Evolutionary conservation across 495 filamentous ascomycete species (phyloP), one percentile per base, ranked within the genome.

Genomic region (Talaromyces borbonicus): DNA sequence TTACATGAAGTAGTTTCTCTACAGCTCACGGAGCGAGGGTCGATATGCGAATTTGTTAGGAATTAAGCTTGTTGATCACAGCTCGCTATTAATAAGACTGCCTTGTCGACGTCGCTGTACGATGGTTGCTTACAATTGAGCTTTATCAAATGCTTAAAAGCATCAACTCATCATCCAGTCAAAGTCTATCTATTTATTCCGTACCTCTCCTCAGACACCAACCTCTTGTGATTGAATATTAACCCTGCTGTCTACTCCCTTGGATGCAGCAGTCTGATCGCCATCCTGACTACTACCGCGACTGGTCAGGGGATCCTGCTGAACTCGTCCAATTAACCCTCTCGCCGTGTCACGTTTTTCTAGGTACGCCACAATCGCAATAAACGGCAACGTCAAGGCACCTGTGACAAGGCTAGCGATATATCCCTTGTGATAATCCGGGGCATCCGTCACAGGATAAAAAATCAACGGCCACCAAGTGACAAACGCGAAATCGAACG

Each of bases 391-490:
- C 0, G 61, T 61, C 46, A 64, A 29, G 0, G 55, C 42, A 2
- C 61, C 61, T 14, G 58, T 64, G 27, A 61, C 55, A 24, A 64
- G 24, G 40, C 61, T 64, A 2, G 61, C 61, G 41, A 61, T 53
- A 53, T 64, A 64, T 8, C 61, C 61, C 39, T 57, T 64, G 12
- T 50, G 39, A 12, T 56, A 64, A 43, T 64, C 40, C 11, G 61
- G 61, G 16, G 61, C 61, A 54, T 55, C 61, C 0, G 61, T 64
- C 1, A 52, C 58, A 1, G 61, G 58, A 30, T 58, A 64, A 19
- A 64, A 64, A 11, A 64, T 55, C 14, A 64, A n/a, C 11, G 61
- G 61, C 61, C 61, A 64, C 61, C 61, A 64, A 1, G 61, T 58
- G 1, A 64, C 61, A 35, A 64, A 64, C 0, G 56, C 58, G 41